Percentiles rank a stretch among this genome's conserved stretches.
phyloP scores from a whole-genome alignment of 331 rosid genomes.

The Rhamnella rubrinervis region DNA sequence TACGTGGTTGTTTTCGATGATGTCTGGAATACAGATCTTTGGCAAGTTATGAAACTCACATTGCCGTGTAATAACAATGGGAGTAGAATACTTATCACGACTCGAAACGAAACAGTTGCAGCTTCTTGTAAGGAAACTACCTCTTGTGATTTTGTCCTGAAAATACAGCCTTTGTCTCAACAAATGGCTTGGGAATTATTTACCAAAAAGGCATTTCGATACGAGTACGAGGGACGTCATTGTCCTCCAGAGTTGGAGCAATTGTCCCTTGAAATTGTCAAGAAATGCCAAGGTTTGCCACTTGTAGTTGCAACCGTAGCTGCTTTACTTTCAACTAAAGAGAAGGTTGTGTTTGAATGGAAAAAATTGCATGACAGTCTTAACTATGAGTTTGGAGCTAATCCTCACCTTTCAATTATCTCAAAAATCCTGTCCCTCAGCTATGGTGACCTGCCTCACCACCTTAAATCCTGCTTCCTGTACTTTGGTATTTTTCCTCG shows the following conservation, averaged over 20 bases:
- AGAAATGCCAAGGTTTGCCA: slow-evolving; percentile 4
- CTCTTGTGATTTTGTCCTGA: neutral
- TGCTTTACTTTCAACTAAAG: neutral
- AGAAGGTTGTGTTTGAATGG: neutral
- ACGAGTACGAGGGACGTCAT: too few relatives aligned
- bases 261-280: neutral
- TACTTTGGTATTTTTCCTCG: slow-evolving; percentile 16
- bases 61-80: slow-evolving; percentile 1
- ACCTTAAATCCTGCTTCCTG: slow-evolving; percentile 14
- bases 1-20: slow-evolving; percentile 8
- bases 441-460: slow-evolving; percentile 12
- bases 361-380: neutral
- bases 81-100: slow-evolving; percentile 7
- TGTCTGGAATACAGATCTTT: neutral
- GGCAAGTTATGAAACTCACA: slow-evolving; percentile 3
- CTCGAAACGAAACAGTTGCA: neutral
- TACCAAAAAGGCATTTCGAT: neutral
- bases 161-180: slow-evolving; percentile 1
- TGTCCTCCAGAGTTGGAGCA: neutral
- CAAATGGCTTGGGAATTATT: slow-evolving; percentile 10
- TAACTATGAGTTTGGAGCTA: neutral
- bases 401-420: neutral
- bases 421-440: slow-evolving; percentile 8
- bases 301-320: neutral
- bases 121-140: neutral